phyloP scores from a whole-genome alignment of 1,139 yeast species.

The Blastobotrys proliferans region DNA sequence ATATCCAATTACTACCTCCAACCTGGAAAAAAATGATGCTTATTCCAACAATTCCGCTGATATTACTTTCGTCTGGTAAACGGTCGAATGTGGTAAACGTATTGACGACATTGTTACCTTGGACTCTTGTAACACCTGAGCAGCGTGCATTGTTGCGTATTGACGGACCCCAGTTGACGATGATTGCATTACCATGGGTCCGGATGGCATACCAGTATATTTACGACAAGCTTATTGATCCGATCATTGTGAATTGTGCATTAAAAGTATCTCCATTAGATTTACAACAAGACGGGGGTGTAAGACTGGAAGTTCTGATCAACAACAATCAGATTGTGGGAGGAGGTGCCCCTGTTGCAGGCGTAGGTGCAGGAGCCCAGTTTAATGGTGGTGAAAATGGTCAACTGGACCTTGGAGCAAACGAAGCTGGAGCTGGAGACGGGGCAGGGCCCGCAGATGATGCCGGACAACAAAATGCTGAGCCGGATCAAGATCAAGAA shows the following conservation, averaged over 20 bases:
- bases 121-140: conserved; percentile 21
- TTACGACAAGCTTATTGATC: conserved; percentile 27
- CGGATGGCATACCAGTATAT: conserved; percentile 24
- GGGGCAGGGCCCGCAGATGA: too few relatives aligned
- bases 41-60: conserved; percentile 27
- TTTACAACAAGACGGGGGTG: background rate
- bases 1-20: conserved; percentile 22
- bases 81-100: conserved; percentile 20
- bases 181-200: conserved; percentile 24
- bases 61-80: conserved; percentile 24
- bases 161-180: conserved; percentile 25
- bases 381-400: too few relatives aligned
- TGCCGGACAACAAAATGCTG: background rate
- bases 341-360: too few relatives aligned
- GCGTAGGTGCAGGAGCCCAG: too few relatives aligned
- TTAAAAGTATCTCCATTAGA: conserved; percentile 21
- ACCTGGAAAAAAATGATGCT: conserved; percentile 23
- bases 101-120: conserved; percentile 22
- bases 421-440: too few relatives aligned
- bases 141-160: conserved; percentile 25
- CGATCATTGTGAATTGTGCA: conserved; percentile 26
- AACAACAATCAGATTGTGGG: conserved; percentile 12
- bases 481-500: background rate
- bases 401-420: too few relatives aligned
- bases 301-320: background rate